phyloP scores from a whole-genome alignment of 441 rosid genomes.

The Rhodomyrtus psidioides region DNA sequence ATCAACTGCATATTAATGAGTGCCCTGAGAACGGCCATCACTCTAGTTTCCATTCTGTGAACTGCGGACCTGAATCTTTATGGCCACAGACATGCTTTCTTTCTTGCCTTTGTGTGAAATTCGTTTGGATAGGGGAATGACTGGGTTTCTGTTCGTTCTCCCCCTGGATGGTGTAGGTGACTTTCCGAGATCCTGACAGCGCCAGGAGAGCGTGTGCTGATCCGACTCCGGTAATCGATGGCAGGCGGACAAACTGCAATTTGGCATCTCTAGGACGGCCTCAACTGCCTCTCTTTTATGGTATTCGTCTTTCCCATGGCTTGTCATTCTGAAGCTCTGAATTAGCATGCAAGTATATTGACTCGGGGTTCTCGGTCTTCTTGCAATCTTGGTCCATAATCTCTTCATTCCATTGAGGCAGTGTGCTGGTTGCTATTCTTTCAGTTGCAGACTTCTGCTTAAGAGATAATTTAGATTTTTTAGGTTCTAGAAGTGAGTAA shows the following conservation, averaged over 20 bases:
- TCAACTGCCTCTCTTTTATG: constrained; percentile 47
- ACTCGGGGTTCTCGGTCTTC: background rate
- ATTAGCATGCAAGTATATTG: background rate
- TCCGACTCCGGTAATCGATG: constrained; percentile 82
- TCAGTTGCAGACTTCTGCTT: background rate
- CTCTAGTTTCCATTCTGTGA: background rate
- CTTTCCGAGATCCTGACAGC: constrained; percentile 91
- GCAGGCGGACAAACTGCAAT: constrained; percentile 93
- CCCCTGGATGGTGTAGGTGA: constrained; percentile 86
- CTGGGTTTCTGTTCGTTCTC: constrained; percentile 33
- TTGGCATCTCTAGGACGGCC: constrained; percentile 89
- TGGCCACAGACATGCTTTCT: background rate
- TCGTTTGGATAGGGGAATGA: constrained; percentile 26
- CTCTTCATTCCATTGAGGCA: background rate
- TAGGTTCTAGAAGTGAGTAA: background rate
- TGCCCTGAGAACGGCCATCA: background rate
- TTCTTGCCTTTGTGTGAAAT: background rate
- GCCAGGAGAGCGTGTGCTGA: constrained; percentile 93
- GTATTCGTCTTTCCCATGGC: constrained; percentile 24
- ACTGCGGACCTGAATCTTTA: background rate
- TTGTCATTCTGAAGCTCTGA: constrained; percentile 20
- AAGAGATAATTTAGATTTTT: background rate
- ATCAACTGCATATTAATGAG: background rate
- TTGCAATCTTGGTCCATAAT: background rate
- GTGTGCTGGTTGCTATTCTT: background rate